phyloP scores from a whole-genome alignment of 2,329 filamentous ascomycete species.

The Pseudogymnoascus sp. region DNA sequence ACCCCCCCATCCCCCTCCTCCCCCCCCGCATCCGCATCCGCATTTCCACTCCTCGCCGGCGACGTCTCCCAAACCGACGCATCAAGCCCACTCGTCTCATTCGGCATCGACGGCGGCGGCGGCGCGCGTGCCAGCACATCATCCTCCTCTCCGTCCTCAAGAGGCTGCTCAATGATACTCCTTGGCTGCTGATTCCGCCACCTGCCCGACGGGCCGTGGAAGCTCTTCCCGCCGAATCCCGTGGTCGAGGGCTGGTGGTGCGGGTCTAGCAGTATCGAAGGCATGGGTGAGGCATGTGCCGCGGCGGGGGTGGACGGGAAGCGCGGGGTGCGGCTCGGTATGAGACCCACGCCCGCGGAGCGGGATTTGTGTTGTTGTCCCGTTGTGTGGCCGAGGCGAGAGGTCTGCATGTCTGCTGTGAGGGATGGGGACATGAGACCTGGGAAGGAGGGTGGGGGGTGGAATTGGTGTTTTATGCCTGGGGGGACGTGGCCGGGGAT shows the following conservation, averaged over 20 bases:
- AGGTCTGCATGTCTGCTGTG: constrained; percentile 42
- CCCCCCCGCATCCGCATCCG: constrained; percentile 24
- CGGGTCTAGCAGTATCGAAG: constrained; percentile 66
- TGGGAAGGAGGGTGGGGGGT: constrained; percentile 70
- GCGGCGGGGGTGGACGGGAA: constrained; percentile 32
- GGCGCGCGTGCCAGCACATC: constrained; percentile 15
- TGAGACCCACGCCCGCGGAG: constrained; percentile 27
- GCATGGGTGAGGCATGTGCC: constrained; percentile 47
- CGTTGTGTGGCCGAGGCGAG: not conserved
- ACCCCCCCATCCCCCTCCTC: constrained; percentile 41
- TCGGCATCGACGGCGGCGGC: constrained; percentile 17
- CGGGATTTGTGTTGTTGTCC: constrained; percentile 36
- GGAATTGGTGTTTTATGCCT: constrained; percentile 53
- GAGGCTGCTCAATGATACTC: constrained; percentile 49
- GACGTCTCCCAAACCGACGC: constrained; percentile 41
- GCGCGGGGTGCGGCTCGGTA: constrained; percentile 35
- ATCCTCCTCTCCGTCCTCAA: constrained; percentile 34
- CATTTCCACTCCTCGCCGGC: constrained; percentile 22
- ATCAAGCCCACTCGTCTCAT: constrained; percentile 25
- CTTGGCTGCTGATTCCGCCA: constrained; percentile 35
- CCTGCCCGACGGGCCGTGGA: constrained; percentile 38
- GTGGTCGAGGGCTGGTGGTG: constrained; percentile 61
- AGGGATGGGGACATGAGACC: constrained; percentile 58
- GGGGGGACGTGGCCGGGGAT: constrained; percentile 54
- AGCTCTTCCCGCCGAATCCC: constrained; percentile 38